Evolutionary conservation across 2,329 filamentous ascomycete genomes (phyloP).

Genomic region (Colletotrichum zoysiae): DNA sequence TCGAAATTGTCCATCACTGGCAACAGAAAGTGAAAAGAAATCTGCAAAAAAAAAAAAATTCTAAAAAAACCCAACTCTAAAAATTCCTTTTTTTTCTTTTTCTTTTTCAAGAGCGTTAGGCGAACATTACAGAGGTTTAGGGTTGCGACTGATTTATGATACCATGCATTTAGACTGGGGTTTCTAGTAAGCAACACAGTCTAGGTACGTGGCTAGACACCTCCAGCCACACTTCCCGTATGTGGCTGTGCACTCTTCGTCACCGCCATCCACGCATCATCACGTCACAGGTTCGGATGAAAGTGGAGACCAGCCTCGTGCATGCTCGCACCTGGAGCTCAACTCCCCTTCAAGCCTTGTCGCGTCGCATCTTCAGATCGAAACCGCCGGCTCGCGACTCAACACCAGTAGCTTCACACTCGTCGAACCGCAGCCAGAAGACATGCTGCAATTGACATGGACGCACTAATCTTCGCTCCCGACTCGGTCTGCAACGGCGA

Average conservation of each 20-base stretch:
- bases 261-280: conserved; percentile 27
- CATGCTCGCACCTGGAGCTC: conserved; percentile 15
- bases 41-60: no score
- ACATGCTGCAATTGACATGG: conserved; percentile 36
- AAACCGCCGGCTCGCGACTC: conserved; percentile 4
- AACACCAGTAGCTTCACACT: not conserved
- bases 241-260: conserved; percentile 2
- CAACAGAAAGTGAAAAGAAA: not conserved
- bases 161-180: not conserved
- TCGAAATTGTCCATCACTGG: not conserved
- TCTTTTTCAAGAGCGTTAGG: not conserved
- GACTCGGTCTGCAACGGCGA: conserved; percentile 44
- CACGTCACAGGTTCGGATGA: conserved; percentile 40
- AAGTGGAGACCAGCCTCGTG: conserved; percentile 34
- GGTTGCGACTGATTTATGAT: not conserved
- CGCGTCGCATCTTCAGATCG: conserved; percentile 23
- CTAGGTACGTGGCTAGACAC: not conserved
- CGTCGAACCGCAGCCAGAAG: not conserved
- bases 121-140: not conserved
- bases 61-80: no score
- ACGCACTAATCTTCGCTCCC: conserved; percentile 27
- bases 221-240: not conserved
- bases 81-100: no score
- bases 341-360: conserved; percentile 12
- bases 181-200: not conserved